These are phyloP conservation scores for Dissophora ornata DNA, from an alignment of 192 early-diverging fungal genomes.

Conservation along the genomic window DNA sequence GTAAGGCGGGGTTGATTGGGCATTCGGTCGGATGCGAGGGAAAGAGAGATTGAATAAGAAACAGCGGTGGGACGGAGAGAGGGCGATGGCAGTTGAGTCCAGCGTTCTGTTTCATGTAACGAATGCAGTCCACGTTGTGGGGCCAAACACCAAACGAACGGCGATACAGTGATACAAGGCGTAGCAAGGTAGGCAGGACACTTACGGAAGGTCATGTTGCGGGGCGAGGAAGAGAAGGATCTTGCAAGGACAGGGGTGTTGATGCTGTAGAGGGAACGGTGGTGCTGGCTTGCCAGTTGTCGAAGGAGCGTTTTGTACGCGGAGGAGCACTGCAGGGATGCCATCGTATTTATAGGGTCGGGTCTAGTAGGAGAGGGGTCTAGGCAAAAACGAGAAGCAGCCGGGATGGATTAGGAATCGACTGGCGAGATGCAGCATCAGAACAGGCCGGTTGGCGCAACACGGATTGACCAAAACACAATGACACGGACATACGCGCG, in stretches of 20 bases:
- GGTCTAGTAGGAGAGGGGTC: not conserved
- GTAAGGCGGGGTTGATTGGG: not conserved
- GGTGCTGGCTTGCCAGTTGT: slow-evolving; percentile 17
- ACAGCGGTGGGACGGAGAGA: not conserved
- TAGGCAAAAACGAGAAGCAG: not conserved
- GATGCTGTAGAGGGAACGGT: slow-evolving; percentile 13
- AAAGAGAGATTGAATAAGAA: not conserved
- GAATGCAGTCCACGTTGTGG: not conserved
- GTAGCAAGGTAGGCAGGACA: not conserved
- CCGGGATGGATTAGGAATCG: too few relatives aligned
- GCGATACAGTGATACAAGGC: not conserved
- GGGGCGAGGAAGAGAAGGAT: slow-evolving; percentile 34
- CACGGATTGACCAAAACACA: too few relatives aligned
- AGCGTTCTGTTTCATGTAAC: not conserved
- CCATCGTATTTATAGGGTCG: slow-evolving; percentile 37
- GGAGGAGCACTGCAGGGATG: slow-evolving; percentile 37
- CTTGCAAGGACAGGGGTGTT: slow-evolving; percentile 5
- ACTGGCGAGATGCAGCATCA: too few relatives aligned
- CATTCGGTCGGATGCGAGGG: not conserved
- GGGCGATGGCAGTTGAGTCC: not conserved
- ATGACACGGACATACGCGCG: too few relatives aligned
- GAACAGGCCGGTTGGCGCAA: too few relatives aligned
- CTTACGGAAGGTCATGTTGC: slow-evolving; percentile 28
- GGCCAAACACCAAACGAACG: not conserved
- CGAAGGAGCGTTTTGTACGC: slow-evolving; percentile 28